These are phyloP conservation scores for Aspergillus sclerotiicarbonarius DNA, from an alignment of 495 filamentous ascomycete genomes.

Conservation along the genomic window DNA sequence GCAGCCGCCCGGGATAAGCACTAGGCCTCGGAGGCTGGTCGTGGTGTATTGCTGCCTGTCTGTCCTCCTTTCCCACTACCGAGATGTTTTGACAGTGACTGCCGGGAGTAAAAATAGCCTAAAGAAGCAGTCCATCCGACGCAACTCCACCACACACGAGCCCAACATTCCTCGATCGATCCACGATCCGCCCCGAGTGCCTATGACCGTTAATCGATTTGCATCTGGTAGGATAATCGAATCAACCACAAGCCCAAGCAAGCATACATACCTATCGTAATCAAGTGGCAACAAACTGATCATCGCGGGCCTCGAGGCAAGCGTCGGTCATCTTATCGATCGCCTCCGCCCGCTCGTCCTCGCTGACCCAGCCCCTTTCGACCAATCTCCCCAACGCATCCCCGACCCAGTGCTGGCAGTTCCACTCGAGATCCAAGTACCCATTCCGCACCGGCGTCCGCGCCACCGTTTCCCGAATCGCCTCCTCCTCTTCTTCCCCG, in stretches of 20 bases:
- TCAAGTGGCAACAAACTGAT: neutral
- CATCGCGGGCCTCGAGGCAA: slow-evolving; percentile 27
- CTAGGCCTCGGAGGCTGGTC: too few species aligned
- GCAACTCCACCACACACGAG: neutral
- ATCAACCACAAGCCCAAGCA: too few species aligned
- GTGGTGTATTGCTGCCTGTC: too few species aligned
- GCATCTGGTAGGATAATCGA: too few species aligned
- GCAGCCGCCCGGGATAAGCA: too few species aligned
- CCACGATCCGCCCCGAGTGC: neutral
- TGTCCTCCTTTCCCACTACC: too few species aligned
- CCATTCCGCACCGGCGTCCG: slow-evolving; percentile 27
- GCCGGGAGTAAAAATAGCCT: too few species aligned
- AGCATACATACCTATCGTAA: neutral
- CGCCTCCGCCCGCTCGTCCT: slow-evolving; percentile 15
- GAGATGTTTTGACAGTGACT: too few species aligned
- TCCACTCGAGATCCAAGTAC: slow-evolving; percentile 28
- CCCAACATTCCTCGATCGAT: neutral
- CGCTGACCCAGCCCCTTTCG: slow-evolving; percentile 21
- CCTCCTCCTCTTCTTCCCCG: slow-evolving; percentile 16
- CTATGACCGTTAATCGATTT: neutral
- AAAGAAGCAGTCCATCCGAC: neutral
- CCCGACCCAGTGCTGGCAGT: slow-evolving; percentile 36
- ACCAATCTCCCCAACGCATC: slow-evolving; percentile 29
- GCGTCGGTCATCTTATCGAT: slow-evolving; percentile 31
- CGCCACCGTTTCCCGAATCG: slow-evolving; percentile 21